phyloP scores from a whole-genome alignment of 2,329 filamentous ascomycete species.

The Juglanconis juglandina region DNA sequence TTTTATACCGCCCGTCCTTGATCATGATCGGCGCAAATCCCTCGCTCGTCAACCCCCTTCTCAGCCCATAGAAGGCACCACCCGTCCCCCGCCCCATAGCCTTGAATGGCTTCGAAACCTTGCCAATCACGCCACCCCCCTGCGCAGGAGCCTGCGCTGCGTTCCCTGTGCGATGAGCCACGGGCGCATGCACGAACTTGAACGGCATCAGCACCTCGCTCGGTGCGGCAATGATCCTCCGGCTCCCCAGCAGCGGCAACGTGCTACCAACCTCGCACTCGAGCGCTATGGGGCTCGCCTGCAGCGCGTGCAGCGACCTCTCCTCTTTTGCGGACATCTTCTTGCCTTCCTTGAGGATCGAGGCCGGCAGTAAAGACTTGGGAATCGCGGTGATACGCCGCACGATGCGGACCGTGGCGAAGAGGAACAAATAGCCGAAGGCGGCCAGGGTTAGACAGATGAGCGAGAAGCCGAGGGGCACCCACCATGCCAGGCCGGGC shows the following conservation, averaged over 20 bases:
- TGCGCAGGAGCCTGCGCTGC: not conserved
- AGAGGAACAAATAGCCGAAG: constrained; percentile 58
- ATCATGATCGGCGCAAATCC: constrained; percentile 52
- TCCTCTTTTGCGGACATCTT: not conserved
- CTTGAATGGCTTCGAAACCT: constrained; percentile 55
- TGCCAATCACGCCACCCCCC: not conserved
- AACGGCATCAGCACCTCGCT: constrained; percentile 34
- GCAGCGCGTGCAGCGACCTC: constrained; percentile 9
- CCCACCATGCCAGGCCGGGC: constrained; percentile 51
- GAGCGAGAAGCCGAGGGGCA: constrained; percentile 53
- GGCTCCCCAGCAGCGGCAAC: constrained; percentile 45
- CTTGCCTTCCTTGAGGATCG: constrained; percentile 1
- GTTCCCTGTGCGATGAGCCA: constrained; percentile 24
- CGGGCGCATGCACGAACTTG: constrained; percentile 20
- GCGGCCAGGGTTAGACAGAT: constrained; percentile 58
- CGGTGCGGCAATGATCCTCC: constrained; percentile 38
- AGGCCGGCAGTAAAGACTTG: constrained; percentile 17
- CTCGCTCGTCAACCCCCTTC: constrained; percentile 51
- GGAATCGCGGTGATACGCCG: constrained; percentile 55
- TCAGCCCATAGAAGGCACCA: constrained; percentile 42
- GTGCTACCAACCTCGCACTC: constrained; percentile 51
- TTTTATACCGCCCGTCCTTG: constrained; percentile 48
- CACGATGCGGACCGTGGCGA: constrained; percentile 57
- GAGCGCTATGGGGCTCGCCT: constrained; percentile 38
- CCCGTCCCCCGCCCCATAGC: constrained; percentile 41